These are phyloP conservation scores for Primulina eburnea DNA, from an alignment of 257 asterid genomes.

Conservation along the genomic window DNA sequence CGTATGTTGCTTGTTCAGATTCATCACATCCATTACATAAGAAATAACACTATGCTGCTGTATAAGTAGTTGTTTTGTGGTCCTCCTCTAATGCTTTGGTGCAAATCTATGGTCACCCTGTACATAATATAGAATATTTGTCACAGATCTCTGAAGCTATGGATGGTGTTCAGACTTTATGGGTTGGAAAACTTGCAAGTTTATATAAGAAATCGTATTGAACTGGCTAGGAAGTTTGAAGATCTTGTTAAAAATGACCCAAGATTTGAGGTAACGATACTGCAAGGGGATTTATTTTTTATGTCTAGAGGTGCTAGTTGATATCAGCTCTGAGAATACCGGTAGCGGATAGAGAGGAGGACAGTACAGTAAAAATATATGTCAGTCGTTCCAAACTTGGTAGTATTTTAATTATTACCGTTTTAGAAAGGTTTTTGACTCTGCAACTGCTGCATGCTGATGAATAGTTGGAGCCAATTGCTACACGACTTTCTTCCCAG, in stretches of 20 bases:
- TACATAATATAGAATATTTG: conserved; percentile 19
- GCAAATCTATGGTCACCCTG: background rate
- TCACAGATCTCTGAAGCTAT: conserved; percentile 82
- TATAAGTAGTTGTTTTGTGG: background rate
- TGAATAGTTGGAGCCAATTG: background rate
- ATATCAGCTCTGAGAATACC: background rate
- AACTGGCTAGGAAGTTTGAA: conserved; percentile 67
- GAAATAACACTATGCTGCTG: background rate
- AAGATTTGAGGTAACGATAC: conserved; percentile 75
- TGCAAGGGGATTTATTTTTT: background rate
- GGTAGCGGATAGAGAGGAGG: background rate
- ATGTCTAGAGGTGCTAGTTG: background rate
- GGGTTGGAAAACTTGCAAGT: conserved; percentile 85
- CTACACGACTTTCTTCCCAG: background rate
- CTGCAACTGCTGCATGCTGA: background rate
- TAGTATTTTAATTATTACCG: background rate
- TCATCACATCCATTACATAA: background rate
- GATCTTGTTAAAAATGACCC: conserved; percentile 66
- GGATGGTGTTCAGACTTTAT: conserved; percentile 94
- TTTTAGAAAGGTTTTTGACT: background rate
- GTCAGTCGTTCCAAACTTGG: too few relatives aligned
- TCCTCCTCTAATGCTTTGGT: background rate
- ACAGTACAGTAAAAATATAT: background rate
- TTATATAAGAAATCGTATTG: conserved; percentile 79
- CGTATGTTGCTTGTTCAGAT: background rate